Conservation (phyloP, 2,329 filamentous ascomycete genomes). For the Alternaria triticimaculans region DNA sequence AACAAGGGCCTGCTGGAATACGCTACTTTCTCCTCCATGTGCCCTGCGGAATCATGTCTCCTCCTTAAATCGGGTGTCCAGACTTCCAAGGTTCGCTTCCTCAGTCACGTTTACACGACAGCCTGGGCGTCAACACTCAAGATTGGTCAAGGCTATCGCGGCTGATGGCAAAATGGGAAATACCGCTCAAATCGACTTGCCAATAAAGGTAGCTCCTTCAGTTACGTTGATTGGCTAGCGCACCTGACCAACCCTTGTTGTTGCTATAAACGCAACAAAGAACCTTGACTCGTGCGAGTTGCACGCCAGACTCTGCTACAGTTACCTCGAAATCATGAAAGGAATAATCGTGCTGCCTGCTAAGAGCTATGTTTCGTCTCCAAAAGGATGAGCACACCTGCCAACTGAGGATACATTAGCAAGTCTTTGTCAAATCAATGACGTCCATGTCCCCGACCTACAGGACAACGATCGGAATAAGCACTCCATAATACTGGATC, state of each 20-base stretch:
- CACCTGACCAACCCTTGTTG: background rate
- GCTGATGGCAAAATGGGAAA: background rate
- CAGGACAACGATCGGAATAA: background rate
- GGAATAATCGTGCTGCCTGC: background rate
- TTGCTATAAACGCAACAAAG: constrained; percentile 4
- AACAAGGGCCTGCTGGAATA: background rate
- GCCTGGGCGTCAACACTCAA: background rate
- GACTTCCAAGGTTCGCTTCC: background rate
- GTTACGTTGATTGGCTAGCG: background rate
- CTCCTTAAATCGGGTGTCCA: background rate
- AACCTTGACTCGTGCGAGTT: background rate
- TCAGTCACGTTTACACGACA: background rate
- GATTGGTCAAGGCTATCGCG: background rate
- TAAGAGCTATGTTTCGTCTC: background rate
- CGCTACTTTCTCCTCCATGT: background rate
- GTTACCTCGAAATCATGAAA: background rate
- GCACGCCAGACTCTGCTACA: background rate
- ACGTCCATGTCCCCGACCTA: background rate
- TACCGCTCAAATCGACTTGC: background rate
- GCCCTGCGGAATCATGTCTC: background rate
- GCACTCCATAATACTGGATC: background rate
- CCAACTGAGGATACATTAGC: background rate
- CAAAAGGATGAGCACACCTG: background rate
- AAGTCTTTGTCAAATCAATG: background rate
- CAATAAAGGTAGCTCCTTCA: background rate